A percentile compares a stretch with the other conserved stretches of the same genome.
Conservation (phyloP, 306 rosid genomes). For the Rubus idaeus region DNA sequence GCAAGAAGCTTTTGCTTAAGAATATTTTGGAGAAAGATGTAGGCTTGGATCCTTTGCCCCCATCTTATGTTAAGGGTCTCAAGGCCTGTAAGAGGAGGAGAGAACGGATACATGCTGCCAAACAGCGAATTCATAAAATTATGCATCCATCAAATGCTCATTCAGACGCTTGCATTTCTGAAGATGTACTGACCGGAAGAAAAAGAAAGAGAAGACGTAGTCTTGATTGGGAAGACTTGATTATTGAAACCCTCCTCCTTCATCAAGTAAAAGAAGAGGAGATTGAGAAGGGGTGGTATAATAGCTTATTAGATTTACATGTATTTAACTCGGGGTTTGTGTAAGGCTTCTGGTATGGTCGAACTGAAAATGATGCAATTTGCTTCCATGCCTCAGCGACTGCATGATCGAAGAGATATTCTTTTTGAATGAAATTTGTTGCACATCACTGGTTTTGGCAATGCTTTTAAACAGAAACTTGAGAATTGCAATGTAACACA, state of each 20-base stretch:
- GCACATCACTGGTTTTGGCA: not conserved
- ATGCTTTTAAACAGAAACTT: not conserved
- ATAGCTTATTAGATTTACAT: conserved; percentile 54
- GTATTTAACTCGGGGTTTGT: conserved; percentile 57
- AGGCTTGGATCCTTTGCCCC: conserved; percentile 69
- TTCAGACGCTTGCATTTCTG: conserved; percentile 12
- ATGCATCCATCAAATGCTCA: conserved; percentile 41
- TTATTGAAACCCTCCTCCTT: conserved; percentile 74
- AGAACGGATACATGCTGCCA: conserved; percentile 65
- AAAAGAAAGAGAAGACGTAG: conserved; percentile 46
- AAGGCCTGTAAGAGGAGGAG: conserved; percentile 48
- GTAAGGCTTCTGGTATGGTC: conserved; percentile 15
- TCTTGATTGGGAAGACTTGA: conserved; percentile 81
- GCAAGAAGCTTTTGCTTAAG: conserved; percentile 62
- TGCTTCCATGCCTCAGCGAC: not conserved
- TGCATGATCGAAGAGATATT: not conserved
- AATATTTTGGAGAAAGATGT: conserved; percentile 62
- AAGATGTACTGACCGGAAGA: conserved; percentile 17
- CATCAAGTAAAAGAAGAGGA: conserved; percentile 73
- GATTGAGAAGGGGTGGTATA: conserved; percentile 85
- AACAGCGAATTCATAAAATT: conserved; percentile 50
- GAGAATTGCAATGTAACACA: not conserved
- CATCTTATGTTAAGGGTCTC: conserved; percentile 56
- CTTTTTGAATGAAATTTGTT: not conserved
- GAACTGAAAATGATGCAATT: not conserved